phyloP scores from a whole-genome alignment of 225 moss, liverwort and hornwort genomes.

The Pleurozium schreberi region DNA sequence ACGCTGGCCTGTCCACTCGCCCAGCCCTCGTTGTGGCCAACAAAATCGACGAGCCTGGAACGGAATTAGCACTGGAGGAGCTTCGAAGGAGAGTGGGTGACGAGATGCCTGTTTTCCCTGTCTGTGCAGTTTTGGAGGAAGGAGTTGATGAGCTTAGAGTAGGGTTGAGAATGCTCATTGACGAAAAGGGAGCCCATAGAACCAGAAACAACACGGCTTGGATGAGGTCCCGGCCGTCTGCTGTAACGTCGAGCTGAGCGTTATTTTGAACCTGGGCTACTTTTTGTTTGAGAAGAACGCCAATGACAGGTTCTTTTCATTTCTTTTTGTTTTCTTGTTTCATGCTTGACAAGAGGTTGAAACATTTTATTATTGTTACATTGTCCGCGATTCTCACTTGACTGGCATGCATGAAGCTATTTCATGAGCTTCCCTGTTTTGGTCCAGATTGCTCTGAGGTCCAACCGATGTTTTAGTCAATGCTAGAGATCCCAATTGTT shows the following conservation, averaged over 20 bases:
- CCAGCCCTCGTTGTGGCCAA: constrained; percentile 78
- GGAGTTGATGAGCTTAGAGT: constrained; percentile 54
- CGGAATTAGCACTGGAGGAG: constrained; percentile 42
- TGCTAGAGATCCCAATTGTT: neutral
- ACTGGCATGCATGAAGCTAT: neutral
- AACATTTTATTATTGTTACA: neutral
- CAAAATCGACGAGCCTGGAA: constrained; percentile 88
- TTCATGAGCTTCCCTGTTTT: neutral
- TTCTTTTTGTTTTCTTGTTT: neutral
- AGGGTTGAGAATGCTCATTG: constrained; percentile 62
- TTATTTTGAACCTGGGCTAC: neutral
- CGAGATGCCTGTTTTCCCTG: constrained; percentile 51
- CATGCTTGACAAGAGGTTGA: neutral
- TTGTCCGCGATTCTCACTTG: neutral
- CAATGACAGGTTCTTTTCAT: neutral
- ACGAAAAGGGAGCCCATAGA: neutral
- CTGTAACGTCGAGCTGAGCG: neutral
- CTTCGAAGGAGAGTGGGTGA: constrained; percentile 46
- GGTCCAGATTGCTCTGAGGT: neutral
- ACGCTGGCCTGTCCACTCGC: constrained; percentile 57
- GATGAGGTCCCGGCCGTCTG: neutral
- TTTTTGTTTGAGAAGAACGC: neutral
- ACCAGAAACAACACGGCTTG: neutral
- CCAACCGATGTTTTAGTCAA: neutral
- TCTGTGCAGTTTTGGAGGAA: constrained; percentile 95